Evolutionary conservation across 768 basidiomycete genomes (phyloP).

Genomic region (Mycena kentingensis): DNA sequence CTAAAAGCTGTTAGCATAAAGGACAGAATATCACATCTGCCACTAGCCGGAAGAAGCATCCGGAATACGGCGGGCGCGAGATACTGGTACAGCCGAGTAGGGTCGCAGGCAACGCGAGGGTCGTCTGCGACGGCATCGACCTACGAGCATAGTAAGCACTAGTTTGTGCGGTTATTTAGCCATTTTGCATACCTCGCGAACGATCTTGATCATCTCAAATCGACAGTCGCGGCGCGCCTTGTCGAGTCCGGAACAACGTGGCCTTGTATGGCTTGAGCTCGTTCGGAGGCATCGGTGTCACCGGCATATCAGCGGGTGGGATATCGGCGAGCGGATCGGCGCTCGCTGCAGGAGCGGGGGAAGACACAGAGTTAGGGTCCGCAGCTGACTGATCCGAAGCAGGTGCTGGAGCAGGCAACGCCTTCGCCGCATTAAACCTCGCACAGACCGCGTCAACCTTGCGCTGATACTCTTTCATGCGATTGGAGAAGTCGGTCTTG

Average conservation of each 20-base stretch:
- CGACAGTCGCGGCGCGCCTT: constrained; percentile 6
- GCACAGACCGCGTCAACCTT: no score
- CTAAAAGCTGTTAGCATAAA: no score
- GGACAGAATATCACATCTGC: no score
- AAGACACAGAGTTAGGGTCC: no score
- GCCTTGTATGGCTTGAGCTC: neutral
- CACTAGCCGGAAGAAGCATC: constrained; percentile 8
- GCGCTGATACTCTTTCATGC: neutral
- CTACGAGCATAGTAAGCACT: neutral
- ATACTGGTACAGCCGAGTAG: neutral
- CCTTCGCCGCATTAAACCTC: no score
- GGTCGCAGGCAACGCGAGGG: constrained; percentile 9
- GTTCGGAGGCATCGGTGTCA: constrained; percentile 1
- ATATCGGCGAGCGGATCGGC: neutral
- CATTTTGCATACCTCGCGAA: constrained; percentile 5
- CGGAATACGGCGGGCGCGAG: constrained; percentile 3
- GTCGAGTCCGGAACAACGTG: constrained; percentile 1
- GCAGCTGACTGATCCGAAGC: no score
- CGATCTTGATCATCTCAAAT: constrained; percentile 13
- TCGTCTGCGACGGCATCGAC: constrained; percentile 4
- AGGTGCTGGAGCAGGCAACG: no score
- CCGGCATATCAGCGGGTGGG: neutral
- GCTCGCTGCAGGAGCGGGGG: neutral
- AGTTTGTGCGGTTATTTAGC: neutral
- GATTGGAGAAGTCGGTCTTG: neutral